These are phyloP conservation scores for Pythium brassicae DNA, from an alignment of 352 stramenopile genomes.

Conservation along the genomic window DNA sequence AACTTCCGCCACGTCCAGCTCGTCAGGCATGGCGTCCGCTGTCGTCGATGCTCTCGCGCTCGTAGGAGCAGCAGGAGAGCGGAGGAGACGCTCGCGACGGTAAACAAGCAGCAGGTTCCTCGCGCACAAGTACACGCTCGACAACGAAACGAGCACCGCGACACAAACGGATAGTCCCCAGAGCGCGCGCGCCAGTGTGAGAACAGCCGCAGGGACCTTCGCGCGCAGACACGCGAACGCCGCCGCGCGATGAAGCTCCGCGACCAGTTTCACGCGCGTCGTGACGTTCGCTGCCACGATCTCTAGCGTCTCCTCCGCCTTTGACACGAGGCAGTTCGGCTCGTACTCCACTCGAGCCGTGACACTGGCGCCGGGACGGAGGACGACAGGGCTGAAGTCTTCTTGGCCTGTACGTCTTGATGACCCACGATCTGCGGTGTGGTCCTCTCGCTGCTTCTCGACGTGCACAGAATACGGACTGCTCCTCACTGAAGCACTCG, in stretches of 20 bases:
- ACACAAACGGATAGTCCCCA: constrained; percentile 13
- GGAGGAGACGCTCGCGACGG: background rate
- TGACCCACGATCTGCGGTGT: background rate
- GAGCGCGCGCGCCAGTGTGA: constrained; percentile 4
- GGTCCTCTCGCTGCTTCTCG: background rate
- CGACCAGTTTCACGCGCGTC: constrained; percentile 22
- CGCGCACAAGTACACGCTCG: background rate
- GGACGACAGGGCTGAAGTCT: background rate
- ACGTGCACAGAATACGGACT: background rate
- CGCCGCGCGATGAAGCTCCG: constrained; percentile 7
- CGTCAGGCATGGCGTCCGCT: background rate
- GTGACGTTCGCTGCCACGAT: constrained; percentile 23
- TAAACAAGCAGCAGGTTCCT: background rate
- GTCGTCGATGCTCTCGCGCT: background rate
- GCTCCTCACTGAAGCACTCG: background rate
- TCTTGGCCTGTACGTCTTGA: background rate
- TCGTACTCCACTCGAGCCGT: constrained; percentile 12
- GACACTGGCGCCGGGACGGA: background rate
- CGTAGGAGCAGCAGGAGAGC: background rate
- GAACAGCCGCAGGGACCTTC: constrained; percentile 8
- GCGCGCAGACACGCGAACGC: constrained; percentile 29
- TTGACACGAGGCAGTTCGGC: constrained; percentile 21
- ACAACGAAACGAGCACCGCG: background rate
- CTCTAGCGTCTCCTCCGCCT: constrained; percentile 19
- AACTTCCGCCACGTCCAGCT: background rate